Conservation (phyloP, 225 moss, liverwort and hornwort genomes). For the Bryum argenteum region DNA sequence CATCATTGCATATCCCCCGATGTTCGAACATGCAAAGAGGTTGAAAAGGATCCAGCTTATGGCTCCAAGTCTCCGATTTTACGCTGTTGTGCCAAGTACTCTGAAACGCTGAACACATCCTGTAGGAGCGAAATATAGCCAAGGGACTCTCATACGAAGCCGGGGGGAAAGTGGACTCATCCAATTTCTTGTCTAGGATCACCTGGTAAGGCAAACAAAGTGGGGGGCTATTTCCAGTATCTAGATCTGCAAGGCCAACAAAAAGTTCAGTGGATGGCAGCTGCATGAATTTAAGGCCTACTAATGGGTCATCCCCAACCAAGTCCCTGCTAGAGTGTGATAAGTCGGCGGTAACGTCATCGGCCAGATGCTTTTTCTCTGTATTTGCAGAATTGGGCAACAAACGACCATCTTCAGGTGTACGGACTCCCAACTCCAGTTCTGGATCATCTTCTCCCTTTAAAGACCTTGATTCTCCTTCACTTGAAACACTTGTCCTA, state of each 20-base stretch:
- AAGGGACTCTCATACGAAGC: conserved; percentile 73
- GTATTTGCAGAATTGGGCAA: conserved; percentile 13
- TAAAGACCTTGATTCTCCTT: conserved; percentile 23
- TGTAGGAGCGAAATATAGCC: conserved; percentile 63
- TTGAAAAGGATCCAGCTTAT: conserved; percentile 62
- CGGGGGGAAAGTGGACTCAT: conserved; percentile 24
- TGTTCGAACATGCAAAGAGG: conserved; percentile 85
- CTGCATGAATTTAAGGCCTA: background rate
- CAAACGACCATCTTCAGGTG: conserved; percentile 13
- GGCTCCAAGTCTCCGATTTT: conserved; percentile 69
- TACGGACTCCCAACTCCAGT: conserved; percentile 7
- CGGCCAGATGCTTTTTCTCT: conserved; percentile 11
- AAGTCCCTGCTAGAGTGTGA: conserved; percentile 1
- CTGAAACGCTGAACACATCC: conserved; percentile 57
- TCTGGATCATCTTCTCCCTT: conserved; percentile 21
- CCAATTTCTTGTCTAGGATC: conserved; percentile 24
- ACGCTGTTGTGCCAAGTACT: conserved; percentile 43
- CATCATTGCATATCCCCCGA: conserved; percentile 76
- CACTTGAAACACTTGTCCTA: conserved; percentile 32
- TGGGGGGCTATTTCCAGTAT: conserved; percentile 18
- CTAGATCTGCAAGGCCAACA: conserved; percentile 33
- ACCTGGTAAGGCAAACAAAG: conserved; percentile 31
- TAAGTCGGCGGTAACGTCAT: conserved; percentile 17
- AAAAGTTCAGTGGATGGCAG: conserved; percentile 41
- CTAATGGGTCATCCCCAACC: conserved; percentile 28